Base-by-base conservation (phyloP, 192 early-diverging fungal genomes). In the Backusella tuberculispora region DNA sequence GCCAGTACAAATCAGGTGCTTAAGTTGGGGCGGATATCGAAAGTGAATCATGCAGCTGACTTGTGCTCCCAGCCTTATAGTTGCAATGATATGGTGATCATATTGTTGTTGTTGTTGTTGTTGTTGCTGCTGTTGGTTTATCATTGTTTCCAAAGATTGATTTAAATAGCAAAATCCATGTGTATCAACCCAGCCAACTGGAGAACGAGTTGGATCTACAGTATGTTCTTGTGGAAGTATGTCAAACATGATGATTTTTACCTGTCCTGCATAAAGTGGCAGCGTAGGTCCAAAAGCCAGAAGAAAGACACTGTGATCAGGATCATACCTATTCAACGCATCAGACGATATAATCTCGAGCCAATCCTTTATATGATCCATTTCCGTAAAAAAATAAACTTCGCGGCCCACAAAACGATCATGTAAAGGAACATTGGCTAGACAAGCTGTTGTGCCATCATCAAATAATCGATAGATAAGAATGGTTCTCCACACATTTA, bases 41-140 rank as follows among this genome's bases (percentile, higher is more conserved):
- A 81, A 73, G 66, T 81, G 79, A 48, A 77, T 66, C 75, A 81
- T 81, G 56, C 79, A 81, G 45, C 75, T 77, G 50, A 81, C 47
- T 38, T 64, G n/a, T 24, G 40, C 47, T n/a, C 79, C 79, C 12
- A 81, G 24, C 17, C 67, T 67, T 37, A 73, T 63, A 13, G 50
- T 74, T n/a, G 45, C 29, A 13, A 80, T 64, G 21, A 73, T 70
- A 21, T 40, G 8, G 26, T 48, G 45, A 70, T 47, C 0, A 34
- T 46, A 5, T 46, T 12, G 21, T 15, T 69, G 67, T 34, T 45
- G 43, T 21, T 48, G 29, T 34, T 46, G 17, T 46, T 12, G 21
- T 15, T 69, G 67, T 34, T 45, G 43, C 19, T 48, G 29, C 2
- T 46, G 17, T 34, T 34, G 29, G 29, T 34, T 34, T 34, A 34